Conservation (phyloP, 2,329 filamentous ascomycete species). For the Pezicula neosporulosa region DNA sequence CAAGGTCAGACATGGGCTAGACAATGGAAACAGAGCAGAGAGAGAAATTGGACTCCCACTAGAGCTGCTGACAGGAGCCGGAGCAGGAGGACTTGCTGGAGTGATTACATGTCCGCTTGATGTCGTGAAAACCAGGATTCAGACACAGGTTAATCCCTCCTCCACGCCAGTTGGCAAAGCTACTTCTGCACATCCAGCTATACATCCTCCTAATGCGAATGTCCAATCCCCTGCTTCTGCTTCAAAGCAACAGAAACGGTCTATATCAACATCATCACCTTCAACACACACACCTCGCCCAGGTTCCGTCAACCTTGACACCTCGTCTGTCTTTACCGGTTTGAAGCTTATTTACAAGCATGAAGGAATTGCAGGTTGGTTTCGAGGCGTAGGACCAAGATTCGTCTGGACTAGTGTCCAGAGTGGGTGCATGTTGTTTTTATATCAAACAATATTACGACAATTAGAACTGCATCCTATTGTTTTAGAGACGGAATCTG, state of each 20-base stretch:
- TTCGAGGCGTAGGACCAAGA: slow-evolving; percentile 88
- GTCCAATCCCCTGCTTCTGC: slow-evolving; percentile 21
- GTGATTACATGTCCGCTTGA: slow-evolving; percentile 94
- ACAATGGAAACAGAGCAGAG: slow-evolving; percentile 71
- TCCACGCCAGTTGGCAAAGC: slow-evolving; percentile 22
- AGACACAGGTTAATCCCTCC: slow-evolving; percentile 73
- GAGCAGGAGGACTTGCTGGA: slow-evolving; percentile 87
- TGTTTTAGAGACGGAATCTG: slow-evolving; percentile 14
- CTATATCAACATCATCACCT: slow-evolving; percentile 86
- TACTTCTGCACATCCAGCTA: slow-evolving; percentile 16
- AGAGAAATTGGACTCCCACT: slow-evolving; percentile 81
- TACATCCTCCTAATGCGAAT: slow-evolving; percentile 24
- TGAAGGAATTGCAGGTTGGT: slow-evolving; percentile 87
- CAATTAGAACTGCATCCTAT: slow-evolving; percentile 56
- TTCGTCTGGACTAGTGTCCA: slow-evolving; percentile 97
- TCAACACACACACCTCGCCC: slow-evolving; percentile 78
- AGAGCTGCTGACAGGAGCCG: slow-evolving; percentile 85
- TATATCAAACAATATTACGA: slow-evolving; percentile 85
- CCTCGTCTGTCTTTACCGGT: slow-evolving; percentile 83
- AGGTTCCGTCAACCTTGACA: slow-evolving; percentile 77
- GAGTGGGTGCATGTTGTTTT: slow-evolving; percentile 91
- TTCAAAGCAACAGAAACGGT: slow-evolving; percentile 54
- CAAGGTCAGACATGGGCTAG: slow-evolving; percentile 83
- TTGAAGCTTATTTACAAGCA: slow-evolving; percentile 84
- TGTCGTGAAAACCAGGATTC: slow-evolving; percentile 94